Evolutionary conservation across 805 yeast species (phyloP).

Genomic region (Wickerhamomyces bisporus): DNA sequence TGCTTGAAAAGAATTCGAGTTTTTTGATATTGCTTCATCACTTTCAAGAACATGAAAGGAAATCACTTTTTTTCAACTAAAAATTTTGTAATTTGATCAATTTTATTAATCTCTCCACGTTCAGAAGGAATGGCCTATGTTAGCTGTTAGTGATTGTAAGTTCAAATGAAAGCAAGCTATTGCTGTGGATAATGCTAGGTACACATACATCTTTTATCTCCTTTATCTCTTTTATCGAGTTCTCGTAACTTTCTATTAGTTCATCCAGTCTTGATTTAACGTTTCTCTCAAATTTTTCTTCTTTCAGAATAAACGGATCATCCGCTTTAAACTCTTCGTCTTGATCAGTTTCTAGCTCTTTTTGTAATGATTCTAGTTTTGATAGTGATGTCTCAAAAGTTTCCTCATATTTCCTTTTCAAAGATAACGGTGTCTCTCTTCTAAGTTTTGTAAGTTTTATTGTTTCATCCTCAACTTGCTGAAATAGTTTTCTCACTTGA

Average conservation of each 20-base stretch:
- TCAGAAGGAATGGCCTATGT: slow-evolving; percentile 22
- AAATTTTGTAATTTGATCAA: slow-evolving; percentile 24
- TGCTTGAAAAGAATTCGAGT: no score
- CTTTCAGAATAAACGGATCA: no score
- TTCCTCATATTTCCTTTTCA: slow-evolving; percentile 33
- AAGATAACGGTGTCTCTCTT: slow-evolving; percentile 42
- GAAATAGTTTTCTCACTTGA: slow-evolving; percentile 48
- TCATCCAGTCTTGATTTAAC: slow-evolving; percentile 1
- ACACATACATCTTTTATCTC: slow-evolving; percentile 19
- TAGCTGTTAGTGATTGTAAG: slow-evolving; percentile 11
- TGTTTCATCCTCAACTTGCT: slow-evolving; percentile 58
- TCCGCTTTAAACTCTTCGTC: slow-evolving; percentile 5
- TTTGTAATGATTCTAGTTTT: slow-evolving; percentile 25
- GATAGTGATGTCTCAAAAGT: slow-evolving; percentile 28
- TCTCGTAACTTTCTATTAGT: slow-evolving; percentile 13
- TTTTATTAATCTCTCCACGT: slow-evolving; percentile 22
- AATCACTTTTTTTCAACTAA: slow-evolving; percentile 13
- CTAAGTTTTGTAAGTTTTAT: slow-evolving; percentile 52
- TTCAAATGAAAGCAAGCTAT: no score
- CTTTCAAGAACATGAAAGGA: no score
- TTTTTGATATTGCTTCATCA: no score
- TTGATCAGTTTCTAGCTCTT: no score
- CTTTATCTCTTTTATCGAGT: slow-evolving; percentile 10
- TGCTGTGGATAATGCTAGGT: no score
- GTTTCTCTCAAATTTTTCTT: slow-evolving; percentile 9